Evolutionary conservation across 1,284 basidiomycete genomes (phyloP).

Genomic region (Waitea zeae): DNA sequence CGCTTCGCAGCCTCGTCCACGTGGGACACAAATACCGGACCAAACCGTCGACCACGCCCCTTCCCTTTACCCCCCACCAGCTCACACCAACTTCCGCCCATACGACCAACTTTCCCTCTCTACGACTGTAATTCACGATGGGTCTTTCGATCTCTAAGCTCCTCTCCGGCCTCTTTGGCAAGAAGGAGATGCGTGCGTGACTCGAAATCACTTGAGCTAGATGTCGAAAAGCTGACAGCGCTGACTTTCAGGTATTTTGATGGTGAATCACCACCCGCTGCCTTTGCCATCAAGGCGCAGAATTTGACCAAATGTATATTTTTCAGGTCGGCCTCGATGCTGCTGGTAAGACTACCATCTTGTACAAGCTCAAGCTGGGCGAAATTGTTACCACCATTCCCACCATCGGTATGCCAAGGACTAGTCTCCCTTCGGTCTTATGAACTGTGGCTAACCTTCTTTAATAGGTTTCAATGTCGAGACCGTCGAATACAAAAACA

Average conservation of each 20-base stretch:
- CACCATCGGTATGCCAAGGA: slow-evolving; percentile 79
- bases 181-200: slow-evolving; percentile 97
- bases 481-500: slow-evolving; percentile 87
- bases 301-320: slow-evolving; percentile 4
- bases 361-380: slow-evolving; percentile 97
- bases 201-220: not conserved
- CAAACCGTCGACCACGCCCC: too few species aligned
- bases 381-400: slow-evolving; percentile 99
- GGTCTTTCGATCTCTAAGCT: slow-evolving; percentile 76
- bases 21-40: too few species aligned
- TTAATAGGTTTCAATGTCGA: slow-evolving; percentile 90
- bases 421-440: slow-evolving; percentile 1
- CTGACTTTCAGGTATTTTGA: slow-evolving; percentile 56
- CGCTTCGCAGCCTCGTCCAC: too few species aligned
- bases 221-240: not conserved
- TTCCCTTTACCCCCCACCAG: too few species aligned
- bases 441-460: slow-evolving; percentile 1
- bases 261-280: slow-evolving; percentile 28
- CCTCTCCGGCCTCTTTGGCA: slow-evolving; percentile 84
- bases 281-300: not conserved
- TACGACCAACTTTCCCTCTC: too few species aligned
- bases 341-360: slow-evolving; percentile 94
- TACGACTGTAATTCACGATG: slow-evolving; percentile 27
- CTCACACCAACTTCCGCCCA: too few species aligned
- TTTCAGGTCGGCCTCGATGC: slow-evolving; percentile 88